A percentile compares a stretch with the other conserved stretches of the same genome.
Conservation (phyloP, 1,284 basidiomycete genomes). For the Cerioporus squamosus region DNA sequence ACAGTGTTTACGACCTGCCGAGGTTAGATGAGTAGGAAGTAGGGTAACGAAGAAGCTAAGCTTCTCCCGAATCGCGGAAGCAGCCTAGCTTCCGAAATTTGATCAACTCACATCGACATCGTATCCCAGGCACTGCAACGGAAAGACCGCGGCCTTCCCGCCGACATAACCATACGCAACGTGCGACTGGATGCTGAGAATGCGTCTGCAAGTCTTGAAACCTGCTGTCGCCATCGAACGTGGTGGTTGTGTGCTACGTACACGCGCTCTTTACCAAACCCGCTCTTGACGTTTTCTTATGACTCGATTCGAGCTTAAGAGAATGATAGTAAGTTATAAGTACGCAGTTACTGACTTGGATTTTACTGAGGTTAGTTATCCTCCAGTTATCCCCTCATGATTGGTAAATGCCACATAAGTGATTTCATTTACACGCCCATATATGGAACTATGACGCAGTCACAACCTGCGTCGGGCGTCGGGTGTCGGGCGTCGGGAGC, state of each 20-base stretch:
- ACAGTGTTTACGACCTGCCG: slow-evolving; percentile 93
- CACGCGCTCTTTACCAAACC: neutral
- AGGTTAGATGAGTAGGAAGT: slow-evolving; percentile 16
- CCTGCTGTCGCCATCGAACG: slow-evolving; percentile 29
- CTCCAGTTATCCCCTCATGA: too few species aligned
- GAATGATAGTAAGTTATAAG: too few species aligned
- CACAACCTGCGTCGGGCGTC: neutral
- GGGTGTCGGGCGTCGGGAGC: too few species aligned
- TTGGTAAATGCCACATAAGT: neutral
- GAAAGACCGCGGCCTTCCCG: slow-evolving; percentile 93
- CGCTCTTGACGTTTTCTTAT: neutral
- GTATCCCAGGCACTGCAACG: slow-evolving; percentile 92
- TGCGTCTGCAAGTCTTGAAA: slow-evolving; percentile 38
- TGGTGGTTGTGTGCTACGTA: slow-evolving; percentile 15
- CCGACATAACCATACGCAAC: slow-evolving; percentile 97
- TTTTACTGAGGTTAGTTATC: neutral
- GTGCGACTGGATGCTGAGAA: slow-evolving; percentile 91
- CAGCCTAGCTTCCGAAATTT: neutral
- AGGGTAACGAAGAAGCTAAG: neutral
- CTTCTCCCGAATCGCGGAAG: neutral
- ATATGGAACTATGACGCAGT: slow-evolving; percentile 2
- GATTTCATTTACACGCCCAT: neutral
- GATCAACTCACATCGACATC: slow-evolving; percentile 86
- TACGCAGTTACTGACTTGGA: too few species aligned
- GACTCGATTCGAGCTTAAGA: slow-evolving; percentile 18